phyloP scores from a whole-genome alignment of 768 basidiomycete species.

The Candolleomyces efflorescens region DNA sequence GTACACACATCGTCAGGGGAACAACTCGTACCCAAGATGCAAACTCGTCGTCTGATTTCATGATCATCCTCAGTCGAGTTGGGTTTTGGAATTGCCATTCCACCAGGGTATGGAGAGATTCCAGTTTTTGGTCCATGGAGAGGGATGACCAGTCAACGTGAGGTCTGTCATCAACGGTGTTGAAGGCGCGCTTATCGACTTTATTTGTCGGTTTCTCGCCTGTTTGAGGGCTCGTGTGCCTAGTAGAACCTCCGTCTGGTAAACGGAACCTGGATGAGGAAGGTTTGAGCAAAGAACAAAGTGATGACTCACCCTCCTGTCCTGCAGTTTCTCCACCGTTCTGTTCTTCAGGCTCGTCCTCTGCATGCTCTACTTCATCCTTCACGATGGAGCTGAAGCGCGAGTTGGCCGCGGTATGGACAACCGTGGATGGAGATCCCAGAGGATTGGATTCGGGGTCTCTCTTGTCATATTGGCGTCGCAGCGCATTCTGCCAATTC shows the following conservation, averaged over 20 bases:
- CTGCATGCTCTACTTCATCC: conserved; percentile 9
- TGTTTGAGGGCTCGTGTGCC: not conserved
- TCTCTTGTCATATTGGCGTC: conserved; percentile 73
- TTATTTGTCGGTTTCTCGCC: conserved; percentile 7
- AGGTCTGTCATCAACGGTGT: conserved; percentile 21
- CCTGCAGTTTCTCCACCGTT: not conserved
- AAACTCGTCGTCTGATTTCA: conserved; percentile 76
- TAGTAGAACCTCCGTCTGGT: too few species aligned
- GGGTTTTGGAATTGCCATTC: conserved; percentile 91
- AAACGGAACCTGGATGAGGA: not conserved
- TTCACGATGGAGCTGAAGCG: conserved; percentile 4
- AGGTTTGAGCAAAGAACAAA: not conserved
- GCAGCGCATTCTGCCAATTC: conserved; percentile 76
- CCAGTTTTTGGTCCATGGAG: conserved; percentile 66
- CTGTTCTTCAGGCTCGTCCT: not conserved
- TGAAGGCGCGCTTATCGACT: not conserved
- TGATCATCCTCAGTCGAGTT: conserved; percentile 58
- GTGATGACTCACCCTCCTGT: not conserved
- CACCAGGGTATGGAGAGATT: conserved; percentile 64
- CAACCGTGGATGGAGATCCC: conserved; percentile 41
- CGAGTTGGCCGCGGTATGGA: conserved; percentile 7
- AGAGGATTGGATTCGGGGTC: conserved; percentile 70
- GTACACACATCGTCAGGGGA: conserved; percentile 5
- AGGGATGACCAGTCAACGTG: conserved; percentile 69
- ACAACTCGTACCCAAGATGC: conserved; percentile 60